Evolutionary conservation across 1,284 basidiomycete species (phyloP), one percentile per base, ranked within the genome.

Genomic region (Takashimella koratensis): DNA sequence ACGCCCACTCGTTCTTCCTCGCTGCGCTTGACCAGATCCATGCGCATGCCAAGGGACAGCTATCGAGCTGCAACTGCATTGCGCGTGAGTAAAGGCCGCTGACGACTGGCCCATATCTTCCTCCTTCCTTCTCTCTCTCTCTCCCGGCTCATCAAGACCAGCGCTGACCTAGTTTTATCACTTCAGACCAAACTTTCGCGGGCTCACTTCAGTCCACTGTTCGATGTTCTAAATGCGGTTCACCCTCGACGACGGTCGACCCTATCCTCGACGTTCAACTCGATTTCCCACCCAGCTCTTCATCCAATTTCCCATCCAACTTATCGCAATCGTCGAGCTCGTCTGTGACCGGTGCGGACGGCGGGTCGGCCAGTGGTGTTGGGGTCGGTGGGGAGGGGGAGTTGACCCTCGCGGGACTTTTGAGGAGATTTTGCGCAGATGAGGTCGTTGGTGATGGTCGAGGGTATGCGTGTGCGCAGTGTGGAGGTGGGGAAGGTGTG

Each of bases 211-310:
- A 94, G 63, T 94, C 90, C 59, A 88, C 95, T 49, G 88, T 97
- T 22, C 87, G 83, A 39, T 98, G 94, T 67, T 87, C 87, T 46
- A 79, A 85, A 12, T 83, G 82, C 57, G 82, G 84, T 2, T 86
- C 84, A 54, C 81, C 84, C 3, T 93, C 86, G 4, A 85, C 82
- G 21, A 92, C 90, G 0, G 78, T 86, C 39, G 94, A 98, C 65
- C 91, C 90, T 1, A 89, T 94, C 78, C 79, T 97, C 22, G 95
- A 98, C 65, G 81, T 98, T 59, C 94, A 89, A 65, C 80, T 98
- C 39, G 92, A 96, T 67, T 78, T 97, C 57, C 68, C 71, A 3
- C 39, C 44, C 3, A 21, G 16, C 11, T 5, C 27, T 5, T 19
- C 13, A 11, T 22, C 56, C 5, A 42, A 56, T 13, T 12, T 45